These are phyloP conservation scores for Kwoniella europaea DNA, from an alignment of 768 basidiomycete genomes.

Conservation along the genomic window DNA sequence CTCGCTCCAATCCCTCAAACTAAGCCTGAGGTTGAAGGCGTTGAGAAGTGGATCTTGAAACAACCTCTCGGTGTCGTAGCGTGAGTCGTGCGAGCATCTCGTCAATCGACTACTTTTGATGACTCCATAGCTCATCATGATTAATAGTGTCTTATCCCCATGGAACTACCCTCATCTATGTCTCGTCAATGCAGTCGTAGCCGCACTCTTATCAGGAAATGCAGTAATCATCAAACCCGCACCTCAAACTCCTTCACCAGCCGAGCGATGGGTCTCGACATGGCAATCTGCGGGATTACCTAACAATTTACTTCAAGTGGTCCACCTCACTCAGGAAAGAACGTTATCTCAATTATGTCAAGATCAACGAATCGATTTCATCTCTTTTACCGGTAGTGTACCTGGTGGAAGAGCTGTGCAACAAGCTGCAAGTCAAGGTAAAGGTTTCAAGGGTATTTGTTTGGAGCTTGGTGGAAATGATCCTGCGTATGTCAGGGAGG, in stretches of 20 bases:
- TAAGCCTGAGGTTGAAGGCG: constrained; percentile 80
- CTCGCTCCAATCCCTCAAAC: constrained; percentile 75
- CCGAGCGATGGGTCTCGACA: constrained; percentile 75
- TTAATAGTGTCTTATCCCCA: constrained; percentile 71
- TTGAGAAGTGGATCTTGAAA: constrained; percentile 80
- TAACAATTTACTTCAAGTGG: constrained; percentile 65
- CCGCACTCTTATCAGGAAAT: constrained; percentile 87
- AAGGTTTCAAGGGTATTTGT: constrained; percentile 82
- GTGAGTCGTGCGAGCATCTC: constrained; percentile 18
- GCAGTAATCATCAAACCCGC: constrained; percentile 91
- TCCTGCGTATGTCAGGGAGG: constrained; percentile 88
- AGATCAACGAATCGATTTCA: constrained; percentile 74
- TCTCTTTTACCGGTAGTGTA: constrained; percentile 91
- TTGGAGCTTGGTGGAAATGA: constrained; percentile 98
- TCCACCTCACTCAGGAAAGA: constrained; percentile 44
- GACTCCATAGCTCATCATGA: neutral
- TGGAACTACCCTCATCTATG: constrained; percentile 95
- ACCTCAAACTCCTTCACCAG: constrained; percentile 89
- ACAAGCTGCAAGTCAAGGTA: constrained; percentile 68
- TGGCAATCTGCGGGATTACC: constrained; percentile 80
- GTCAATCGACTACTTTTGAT: neutral
- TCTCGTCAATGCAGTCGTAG: constrained; percentile 88
- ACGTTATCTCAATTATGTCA: constrained; percentile 72
- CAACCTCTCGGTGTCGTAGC: constrained; percentile 84
- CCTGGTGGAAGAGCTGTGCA: constrained; percentile 75